Base-by-base conservation (phyloP, 192 early-diverging fungal species). In the Diversispora epigaea region DNA sequence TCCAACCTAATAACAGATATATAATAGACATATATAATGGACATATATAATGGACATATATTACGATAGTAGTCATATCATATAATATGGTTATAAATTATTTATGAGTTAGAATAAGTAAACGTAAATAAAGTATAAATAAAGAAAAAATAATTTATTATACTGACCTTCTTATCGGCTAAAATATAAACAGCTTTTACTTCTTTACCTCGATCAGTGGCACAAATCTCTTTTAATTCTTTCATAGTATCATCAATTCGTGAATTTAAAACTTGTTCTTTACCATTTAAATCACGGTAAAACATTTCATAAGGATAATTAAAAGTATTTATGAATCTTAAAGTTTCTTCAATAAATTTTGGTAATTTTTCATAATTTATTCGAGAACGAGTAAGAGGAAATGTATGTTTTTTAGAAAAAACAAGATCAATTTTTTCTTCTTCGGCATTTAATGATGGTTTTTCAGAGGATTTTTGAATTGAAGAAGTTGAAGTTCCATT, bases 251-350 rank as follows among this genome's bases (percentile, higher is more conserved):
- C 50, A 2, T 11, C 2, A 7, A 17, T 17, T 54, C 0, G 12
- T 14, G 50, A 54, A 4, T 54, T 54, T 17, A 54, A 4, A 4
- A 14, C 50, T 44, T n/a, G 40, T 19, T 64, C 62, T 19, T 64
- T 44, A 8, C 19, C 62, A n/a, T 64, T 19, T 4, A 12, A 12
- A 44, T 39, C 67, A 40, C 22, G 17, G 39, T 54, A 69, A 52
- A 52, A 52, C 67, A 69, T 69, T 69, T 47, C 49, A 69, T 69
- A 69, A 40, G 67, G 67, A 69, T 52, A 69, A 54, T 69, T 69
- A 54, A 69, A 69, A 25, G 47, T 22, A 54, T 69, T 69, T 22
- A 69, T 7, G 11, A 50, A 69, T 49, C 67, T 17, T 50, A 69
- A 52, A 25, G 46, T 39, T 17, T 69, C 67, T 22, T 69, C 45